Conservation (phyloP, 177 flowering plant species). For the Vitis hybrid region DNA sequence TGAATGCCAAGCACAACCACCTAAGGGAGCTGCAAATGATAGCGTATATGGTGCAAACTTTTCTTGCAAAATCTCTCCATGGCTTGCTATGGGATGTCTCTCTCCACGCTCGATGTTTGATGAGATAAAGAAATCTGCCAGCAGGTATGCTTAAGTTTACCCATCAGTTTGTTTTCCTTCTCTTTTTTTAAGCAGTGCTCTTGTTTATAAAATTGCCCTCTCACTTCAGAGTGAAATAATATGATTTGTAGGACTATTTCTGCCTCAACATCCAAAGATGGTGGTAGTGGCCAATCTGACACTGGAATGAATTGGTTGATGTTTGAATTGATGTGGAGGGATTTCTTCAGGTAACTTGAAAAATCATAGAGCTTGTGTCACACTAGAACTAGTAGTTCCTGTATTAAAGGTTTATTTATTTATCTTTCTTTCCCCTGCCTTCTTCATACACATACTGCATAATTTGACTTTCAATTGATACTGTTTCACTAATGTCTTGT, state of each 20-base stretch:
- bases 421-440: too few relatives aligned
- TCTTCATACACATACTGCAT: neutral
- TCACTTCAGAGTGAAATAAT: constrained; percentile 1
- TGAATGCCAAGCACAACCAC: constrained; percentile 79
- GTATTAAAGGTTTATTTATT: too few relatives aligned
- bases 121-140: constrained; percentile 72
- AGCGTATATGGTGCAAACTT: constrained; percentile 92
- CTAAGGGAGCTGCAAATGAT: constrained; percentile 38
- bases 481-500: neutral
- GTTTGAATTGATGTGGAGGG: constrained; percentile 97
- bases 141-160: constrained; percentile 37
- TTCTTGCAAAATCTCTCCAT: constrained; percentile 92
- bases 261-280: constrained; percentile 44
- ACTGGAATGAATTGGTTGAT: constrained; percentile 84
- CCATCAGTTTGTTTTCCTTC: neutral
- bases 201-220: neutral
- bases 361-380: neutral
- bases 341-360: constrained; percentile 82
- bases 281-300: constrained; percentile 42
- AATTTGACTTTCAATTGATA: neutral
- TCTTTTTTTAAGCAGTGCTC: neutral
- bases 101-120: constrained; percentile 93
- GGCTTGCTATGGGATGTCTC: constrained; percentile 92
- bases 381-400: neutral
- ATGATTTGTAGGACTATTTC: constrained; percentile 44